Evolutionary conservation across 768 basidiomycete genomes (phyloP), one percentile per base, ranked within the genome.

Genomic region (Leccinum ochraceum): DNA sequence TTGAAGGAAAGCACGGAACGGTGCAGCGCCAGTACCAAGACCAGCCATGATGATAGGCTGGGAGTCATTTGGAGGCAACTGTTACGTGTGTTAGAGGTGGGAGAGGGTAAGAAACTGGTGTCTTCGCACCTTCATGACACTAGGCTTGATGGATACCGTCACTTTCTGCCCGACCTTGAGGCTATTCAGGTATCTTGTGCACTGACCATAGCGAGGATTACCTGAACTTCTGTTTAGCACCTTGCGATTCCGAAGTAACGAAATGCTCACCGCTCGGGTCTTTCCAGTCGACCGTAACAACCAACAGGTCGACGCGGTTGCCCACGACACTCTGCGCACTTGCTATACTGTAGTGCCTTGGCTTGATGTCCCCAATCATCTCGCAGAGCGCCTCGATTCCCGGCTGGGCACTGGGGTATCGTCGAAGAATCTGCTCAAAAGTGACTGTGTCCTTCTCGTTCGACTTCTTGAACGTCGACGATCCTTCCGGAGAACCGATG

Each of bases 31-130:
- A 4, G 97, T 99, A 53, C 97, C 97, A 32, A 99, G 87, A 65
- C 97, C 97, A 36, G 96, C 94, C 93, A 99, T 95, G 76, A 98
- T 96, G 76, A 99, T 81, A 42, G 97, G 97, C 71, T 96, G 95
- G 51, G 80, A 83, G 71, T 87, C 80, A 70, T 86, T 82, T 0
- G 90, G 89, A 56, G 97, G 97, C 6, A 98, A 80, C 91, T 94
- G 64, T 48, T 53, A 9, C 46, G 36, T 44, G 56, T 4, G 50
- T 74, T 30, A 71, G 65, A 24, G 57, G 34, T 39, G 28, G n/a
- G 3, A 32, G 52, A 22, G 24, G 0, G 16, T 22, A 13, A 39
- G 24, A 57, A 17, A 57, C 17, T 24, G 37, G 13, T 46, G 17
- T 10, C 14, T 24, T 73, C 81, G 24, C 59, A 93, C 92, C 83